These are phyloP conservation scores for Apophysomyces elegans DNA, from an alignment of 371 early-diverging fungal genomes.

Conservation along the genomic window DNA sequence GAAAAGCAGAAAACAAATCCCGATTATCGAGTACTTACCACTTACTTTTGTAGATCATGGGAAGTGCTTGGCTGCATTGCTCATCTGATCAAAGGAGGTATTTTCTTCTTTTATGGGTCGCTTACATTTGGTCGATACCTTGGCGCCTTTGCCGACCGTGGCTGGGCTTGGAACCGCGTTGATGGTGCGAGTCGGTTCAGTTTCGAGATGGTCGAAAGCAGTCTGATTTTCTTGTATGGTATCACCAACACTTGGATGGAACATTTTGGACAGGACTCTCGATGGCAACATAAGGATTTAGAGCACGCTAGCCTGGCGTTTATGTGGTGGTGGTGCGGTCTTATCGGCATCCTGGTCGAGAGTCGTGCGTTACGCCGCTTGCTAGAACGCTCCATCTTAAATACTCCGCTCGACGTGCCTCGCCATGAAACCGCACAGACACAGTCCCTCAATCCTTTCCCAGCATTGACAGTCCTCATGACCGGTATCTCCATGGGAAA, in stretches of 20 bases:
- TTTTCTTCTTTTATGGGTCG: conserved; percentile 54
- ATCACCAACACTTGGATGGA: conserved; percentile 71
- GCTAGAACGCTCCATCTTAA: conserved; percentile 29
- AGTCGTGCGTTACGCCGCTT: conserved; percentile 52
- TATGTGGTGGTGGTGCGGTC: conserved; percentile 72
- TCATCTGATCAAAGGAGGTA: conserved; percentile 57
- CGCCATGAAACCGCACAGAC: conserved; percentile 28
- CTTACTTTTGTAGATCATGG: conserved; percentile 32
- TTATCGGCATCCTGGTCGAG: conserved; percentile 58
- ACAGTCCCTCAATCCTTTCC: conserved; percentile 56
- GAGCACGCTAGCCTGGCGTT: conserved; percentile 69
- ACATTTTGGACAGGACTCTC: conserved; percentile 56
- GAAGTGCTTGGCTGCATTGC: conserved; percentile 52
- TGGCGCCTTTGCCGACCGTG: conserved; percentile 51
- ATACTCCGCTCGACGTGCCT: conserved; percentile 25
- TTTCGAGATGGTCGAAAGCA: conserved; percentile 54
- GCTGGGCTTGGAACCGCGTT: conserved; percentile 56
- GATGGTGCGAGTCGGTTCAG: conserved; percentile 41
- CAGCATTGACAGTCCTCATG: conserved; percentile 60
- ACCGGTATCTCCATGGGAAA: conserved; percentile 70
- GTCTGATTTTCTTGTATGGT: conserved; percentile 61
- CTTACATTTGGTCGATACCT: conserved; percentile 51
- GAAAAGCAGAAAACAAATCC: conserved; percentile 8
- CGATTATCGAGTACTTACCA: not conserved
- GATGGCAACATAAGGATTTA: conserved; percentile 69